Evolutionary conservation across 768 basidiomycete genomes (phyloP).

Genomic region (Phanerochaete carnosa): DNA sequence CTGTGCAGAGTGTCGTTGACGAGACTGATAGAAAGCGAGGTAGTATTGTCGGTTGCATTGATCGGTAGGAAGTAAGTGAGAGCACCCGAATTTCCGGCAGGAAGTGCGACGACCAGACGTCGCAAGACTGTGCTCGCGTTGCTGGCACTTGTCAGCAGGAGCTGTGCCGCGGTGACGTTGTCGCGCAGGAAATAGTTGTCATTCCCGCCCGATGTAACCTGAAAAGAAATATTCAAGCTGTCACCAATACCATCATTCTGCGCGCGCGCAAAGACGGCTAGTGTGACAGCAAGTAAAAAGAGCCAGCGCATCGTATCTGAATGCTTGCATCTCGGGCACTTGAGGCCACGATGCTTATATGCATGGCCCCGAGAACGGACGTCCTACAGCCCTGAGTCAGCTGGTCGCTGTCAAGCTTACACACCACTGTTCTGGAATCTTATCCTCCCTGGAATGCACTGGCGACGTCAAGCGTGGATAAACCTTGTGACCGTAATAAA

Average conservation of each 20-base stretch:
- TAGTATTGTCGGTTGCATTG: slow-evolving; percentile 10
- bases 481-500: neutral
- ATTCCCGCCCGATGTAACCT: slow-evolving; percentile 36
- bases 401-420: neutral
- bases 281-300: neutral
- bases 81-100: slow-evolving; percentile 42
- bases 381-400: neutral
- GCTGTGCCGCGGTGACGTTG: slow-evolving; percentile 36
- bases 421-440: neutral
- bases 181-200: slow-evolving; percentile 42
- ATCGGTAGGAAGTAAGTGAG: slow-evolving; percentile 38
- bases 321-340: neutral
- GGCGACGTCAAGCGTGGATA: neutral
- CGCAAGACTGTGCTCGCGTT: slow-evolving; percentile 13
- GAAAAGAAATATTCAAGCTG: slow-evolving; percentile 17
- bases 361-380: neutral
- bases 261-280: neutral
- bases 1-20: slow-evolving; percentile 23
- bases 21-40: slow-evolving; percentile 19
- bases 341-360: neutral
- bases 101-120: slow-evolving; percentile 39
- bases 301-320: neutral
- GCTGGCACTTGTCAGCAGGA: slow-evolving; percentile 33
- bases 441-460: neutral
- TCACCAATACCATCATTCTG: neutral